Base-by-base conservation (phyloP, 1,284 basidiomycete genomes). In the Ustilago bromivora region DNA sequence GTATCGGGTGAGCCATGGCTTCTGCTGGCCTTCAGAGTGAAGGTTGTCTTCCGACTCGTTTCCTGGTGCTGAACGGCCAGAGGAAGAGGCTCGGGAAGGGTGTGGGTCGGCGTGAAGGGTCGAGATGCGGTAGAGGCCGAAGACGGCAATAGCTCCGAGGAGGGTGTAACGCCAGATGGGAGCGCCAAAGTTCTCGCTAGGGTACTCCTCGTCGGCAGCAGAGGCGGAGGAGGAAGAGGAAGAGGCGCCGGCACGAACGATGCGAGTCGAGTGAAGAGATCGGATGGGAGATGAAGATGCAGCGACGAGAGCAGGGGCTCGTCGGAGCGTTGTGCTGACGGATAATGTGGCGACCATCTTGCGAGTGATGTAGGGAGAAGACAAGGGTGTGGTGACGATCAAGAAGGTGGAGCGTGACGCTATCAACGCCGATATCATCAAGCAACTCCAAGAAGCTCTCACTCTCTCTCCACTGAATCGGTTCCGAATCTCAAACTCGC, bases 1-100 rank as follows among this genome's bases (percentile, higher is more conserved):
- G 70, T 83, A 83, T 17, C 79, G 65, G n/a, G 82, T 83, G 31
- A 83, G 68, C 68, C 80, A 82, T n/a, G 82, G 82, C 61, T 66
- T 64, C n/a, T 46, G 7, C 43, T 79, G 64, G 41, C 51, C 74
- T 15, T 78, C 71, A 35, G 47, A 47, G 59, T 80, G 70, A 12
- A 67, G 40, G 60, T 80, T 70, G 66, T 82, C 73, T 61, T 76
- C 78, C 19, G 69, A 69, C 60, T 80, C 67, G 72, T 80, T 78
- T 65, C 69, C 72, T 38, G 78, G 80, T 62, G 76, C 73, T 15
- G 76, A 70, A 47, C 59, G 66, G 52, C 73, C 77, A 17, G 76
- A 75, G 3, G 78, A 78, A 17, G 79, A 81, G 17, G 77, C 73
- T 57, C 65, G 61, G 38, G 78, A 76, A 13, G 78, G 72, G 53